These are phyloP conservation scores for Wickerhamiella infanticola DNA, from an alignment of 1,139 yeast species.

Conservation along the genomic window DNA sequence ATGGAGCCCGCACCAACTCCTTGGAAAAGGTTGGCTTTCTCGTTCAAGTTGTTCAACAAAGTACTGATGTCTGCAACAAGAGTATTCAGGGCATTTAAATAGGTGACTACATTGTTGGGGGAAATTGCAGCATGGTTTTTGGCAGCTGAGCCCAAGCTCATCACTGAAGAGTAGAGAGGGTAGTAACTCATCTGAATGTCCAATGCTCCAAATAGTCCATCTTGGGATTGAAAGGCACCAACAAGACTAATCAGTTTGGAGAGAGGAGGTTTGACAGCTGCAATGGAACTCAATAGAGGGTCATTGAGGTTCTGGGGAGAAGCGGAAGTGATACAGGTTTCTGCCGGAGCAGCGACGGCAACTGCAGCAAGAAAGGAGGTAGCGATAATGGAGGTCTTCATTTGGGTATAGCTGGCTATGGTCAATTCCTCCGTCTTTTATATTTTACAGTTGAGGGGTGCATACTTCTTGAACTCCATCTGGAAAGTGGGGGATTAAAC, in stretches of 20 bases:
- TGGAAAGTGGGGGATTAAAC: too few species aligned
- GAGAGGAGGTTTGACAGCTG: too few species aligned
- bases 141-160: conserved; percentile 5
- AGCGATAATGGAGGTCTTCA: too few species aligned
- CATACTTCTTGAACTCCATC: too few species aligned
- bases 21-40: conserved; percentile 14
- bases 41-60: conserved; percentile 12
- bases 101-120: background rate
- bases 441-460: too few species aligned
- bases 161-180: conserved; percentile 4
- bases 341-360: too few species aligned
- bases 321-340: too few species aligned
- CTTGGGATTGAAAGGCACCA: conserved; percentile 7
- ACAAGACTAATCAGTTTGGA: conserved; percentile 7
- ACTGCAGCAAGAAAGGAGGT: too few species aligned
- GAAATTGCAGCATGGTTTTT: background rate
- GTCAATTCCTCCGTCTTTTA: too few species aligned
- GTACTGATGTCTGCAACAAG: conserved; percentile 8
- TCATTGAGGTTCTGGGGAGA: too few species aligned
- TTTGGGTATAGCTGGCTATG: too few species aligned
- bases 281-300: too few species aligned
- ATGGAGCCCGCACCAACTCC: conserved; percentile 13
- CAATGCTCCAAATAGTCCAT: conserved; percentile 13
- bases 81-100: conserved; percentile 3
- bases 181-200: conserved; percentile 11